Conservation (phyloP, 2,329 filamentous ascomycete species). For the Ophiostoma piceae region DNA sequence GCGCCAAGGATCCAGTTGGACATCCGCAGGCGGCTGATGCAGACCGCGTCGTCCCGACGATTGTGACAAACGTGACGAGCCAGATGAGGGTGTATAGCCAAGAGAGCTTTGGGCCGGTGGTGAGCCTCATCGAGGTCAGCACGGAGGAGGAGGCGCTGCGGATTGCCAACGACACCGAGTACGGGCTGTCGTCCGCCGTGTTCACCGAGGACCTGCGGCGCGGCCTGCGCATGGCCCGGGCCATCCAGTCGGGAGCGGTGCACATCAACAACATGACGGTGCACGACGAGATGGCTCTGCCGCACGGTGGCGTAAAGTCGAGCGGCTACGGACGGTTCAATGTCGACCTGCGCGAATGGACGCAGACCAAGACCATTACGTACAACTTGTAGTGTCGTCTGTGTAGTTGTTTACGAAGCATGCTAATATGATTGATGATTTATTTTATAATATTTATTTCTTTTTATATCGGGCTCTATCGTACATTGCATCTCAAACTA, state of each 20-base stretch:
- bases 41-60: constrained; percentile 48
- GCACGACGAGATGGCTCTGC: constrained; percentile 59
- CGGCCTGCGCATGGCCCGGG: constrained; percentile 54
- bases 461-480: background rate
- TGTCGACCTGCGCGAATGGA: constrained; percentile 53
- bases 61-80: constrained; percentile 56
- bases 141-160: constrained; percentile 65
- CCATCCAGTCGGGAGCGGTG: constrained; percentile 61
- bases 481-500: background rate
- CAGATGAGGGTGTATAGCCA: constrained; percentile 70
- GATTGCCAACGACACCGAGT: constrained; percentile 76
- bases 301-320: constrained; percentile 62
- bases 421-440: background rate
- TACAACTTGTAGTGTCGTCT: constrained; percentile 31
- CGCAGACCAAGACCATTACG: constrained; percentile 59
- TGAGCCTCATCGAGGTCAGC: constrained; percentile 61
- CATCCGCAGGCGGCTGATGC: background rate
- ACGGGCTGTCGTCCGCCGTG: constrained; percentile 65
- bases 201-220: constrained; percentile 64
- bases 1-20: constrained; percentile 29
- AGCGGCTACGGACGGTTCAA: constrained; percentile 62
- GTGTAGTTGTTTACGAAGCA: background rate
- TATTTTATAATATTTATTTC: background rate
- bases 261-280: constrained; percentile 64
- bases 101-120: constrained; percentile 73